Conservation (phyloP, 2,329 filamentous ascomycete genomes). For the Anisogramma anomala region DNA sequence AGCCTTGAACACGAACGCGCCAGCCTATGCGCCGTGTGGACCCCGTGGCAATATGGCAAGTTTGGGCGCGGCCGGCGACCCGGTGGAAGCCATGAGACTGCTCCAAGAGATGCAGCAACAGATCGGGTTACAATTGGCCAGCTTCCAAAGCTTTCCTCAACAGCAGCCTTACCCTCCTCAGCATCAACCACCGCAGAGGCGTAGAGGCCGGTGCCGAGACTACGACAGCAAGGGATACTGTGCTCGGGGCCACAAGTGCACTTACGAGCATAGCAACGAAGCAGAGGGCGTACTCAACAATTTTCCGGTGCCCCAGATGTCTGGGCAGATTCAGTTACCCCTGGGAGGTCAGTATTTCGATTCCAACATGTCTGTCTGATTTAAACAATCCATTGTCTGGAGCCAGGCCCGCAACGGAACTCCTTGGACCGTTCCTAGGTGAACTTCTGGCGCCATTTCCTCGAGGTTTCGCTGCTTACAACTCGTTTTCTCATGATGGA, state of each 20-base stretch:
- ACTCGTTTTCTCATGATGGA: no score
- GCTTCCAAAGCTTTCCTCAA: constrained; percentile 24
- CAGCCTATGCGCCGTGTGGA: constrained; percentile 19
- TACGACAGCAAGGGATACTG: constrained; percentile 66
- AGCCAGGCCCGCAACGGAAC: background rate
- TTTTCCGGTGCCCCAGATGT: constrained; percentile 9
- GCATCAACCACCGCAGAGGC: constrained; percentile 22
- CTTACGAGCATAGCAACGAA: constrained; percentile 55
- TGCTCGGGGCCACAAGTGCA: constrained; percentile 53
- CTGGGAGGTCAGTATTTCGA: constrained; percentile 28
- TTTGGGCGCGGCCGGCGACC: constrained; percentile 45
- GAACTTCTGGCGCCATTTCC: no score
- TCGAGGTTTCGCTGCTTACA: no score
- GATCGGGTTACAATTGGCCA: constrained; percentile 37
- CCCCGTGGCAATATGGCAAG: constrained; percentile 26
- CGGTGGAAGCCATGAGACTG: constrained; percentile 49
- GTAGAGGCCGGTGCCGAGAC: constrained; percentile 49
- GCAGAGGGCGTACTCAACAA: constrained; percentile 33
- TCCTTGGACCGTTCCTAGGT: no score
- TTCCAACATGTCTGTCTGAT: background rate
- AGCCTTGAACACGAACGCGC: constrained; percentile 3
- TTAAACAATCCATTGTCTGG: background rate
- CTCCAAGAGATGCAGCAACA: constrained; percentile 53
- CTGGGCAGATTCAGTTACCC: constrained; percentile 19
- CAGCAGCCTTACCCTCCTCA: constrained; percentile 13